Conservation (phyloP, 2,329 filamentous ascomycete species). For the Moelleriella libera region DNA sequence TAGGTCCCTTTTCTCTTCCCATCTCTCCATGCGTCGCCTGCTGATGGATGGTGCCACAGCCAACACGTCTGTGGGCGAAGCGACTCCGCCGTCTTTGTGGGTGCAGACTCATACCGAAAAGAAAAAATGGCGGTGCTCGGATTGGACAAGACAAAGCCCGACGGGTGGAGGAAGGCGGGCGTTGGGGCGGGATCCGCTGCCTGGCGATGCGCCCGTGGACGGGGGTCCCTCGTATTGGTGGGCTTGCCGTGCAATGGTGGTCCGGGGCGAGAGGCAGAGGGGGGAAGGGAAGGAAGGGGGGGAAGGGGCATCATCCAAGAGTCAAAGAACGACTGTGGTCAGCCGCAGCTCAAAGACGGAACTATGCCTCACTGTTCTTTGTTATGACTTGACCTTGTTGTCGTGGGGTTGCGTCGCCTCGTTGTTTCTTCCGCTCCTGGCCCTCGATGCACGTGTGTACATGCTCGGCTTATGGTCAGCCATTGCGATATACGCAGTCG, state of each 20-base stretch:
- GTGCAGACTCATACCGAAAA: neutral
- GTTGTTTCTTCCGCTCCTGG: too few species aligned
- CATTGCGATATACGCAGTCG: neutral
- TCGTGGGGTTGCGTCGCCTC: too few species aligned
- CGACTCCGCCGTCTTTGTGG: too few species aligned
- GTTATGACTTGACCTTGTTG: too few species aligned
- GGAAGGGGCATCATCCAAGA: neutral
- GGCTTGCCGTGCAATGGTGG: neutral
- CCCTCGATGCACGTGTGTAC: too few species aligned
- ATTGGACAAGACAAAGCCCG: neutral
- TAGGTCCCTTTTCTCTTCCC: neutral
- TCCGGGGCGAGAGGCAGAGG: neutral
- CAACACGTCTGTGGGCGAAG: neutral
- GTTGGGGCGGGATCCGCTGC: neutral
- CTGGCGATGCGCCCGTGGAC: neutral
- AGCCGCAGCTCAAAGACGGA: neutral
- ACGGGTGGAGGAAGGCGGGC: neutral
- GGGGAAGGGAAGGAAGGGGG: neutral
- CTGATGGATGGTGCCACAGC: neutral
- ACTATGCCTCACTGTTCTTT: neutral
- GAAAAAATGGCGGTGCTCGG: neutral
- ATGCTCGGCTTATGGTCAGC: neutral
- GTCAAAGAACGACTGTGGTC: neutral
- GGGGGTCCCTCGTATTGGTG: neutral
- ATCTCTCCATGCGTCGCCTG: neutral